These are phyloP conservation scores for Vickermania spadyakhi DNA, from an alignment of 208 protist genomes.

Conservation along the genomic window DNA sequence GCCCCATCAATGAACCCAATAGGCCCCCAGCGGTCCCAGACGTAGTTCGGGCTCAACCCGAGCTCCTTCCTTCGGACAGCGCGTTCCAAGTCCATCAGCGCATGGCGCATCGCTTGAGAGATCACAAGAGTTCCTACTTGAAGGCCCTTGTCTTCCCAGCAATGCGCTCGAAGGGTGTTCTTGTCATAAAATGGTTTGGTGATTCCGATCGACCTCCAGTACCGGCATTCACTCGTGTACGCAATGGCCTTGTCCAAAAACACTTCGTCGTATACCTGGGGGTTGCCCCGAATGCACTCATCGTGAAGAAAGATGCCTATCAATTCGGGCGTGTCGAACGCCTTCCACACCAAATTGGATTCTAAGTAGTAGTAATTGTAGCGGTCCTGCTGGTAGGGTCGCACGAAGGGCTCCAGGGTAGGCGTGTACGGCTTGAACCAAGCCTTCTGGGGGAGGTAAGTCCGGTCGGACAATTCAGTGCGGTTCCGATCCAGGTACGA, in stretches of 20 bases:
- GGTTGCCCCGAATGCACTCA: constrained; percentile 70
- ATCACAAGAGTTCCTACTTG: constrained; percentile 78
- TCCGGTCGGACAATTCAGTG: constrained; percentile 84
- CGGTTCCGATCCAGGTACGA: constrained; percentile 80
- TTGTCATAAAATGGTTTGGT: constrained; percentile 86
- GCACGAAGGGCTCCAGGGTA: constrained; percentile 21
- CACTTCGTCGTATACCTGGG: constrained; percentile 47
- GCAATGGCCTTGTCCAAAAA: constrained; percentile 74
- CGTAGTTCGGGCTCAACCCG: constrained; percentile 76
- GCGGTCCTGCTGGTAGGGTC: constrained; percentile 40
- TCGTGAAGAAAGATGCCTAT: constrained; percentile 82
- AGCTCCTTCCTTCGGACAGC: constrained; percentile 74
- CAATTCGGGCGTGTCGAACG: constrained; percentile 82
- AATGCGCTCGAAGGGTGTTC: constrained; percentile 73
- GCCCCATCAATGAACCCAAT: constrained; percentile 87
- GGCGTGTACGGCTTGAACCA: constrained; percentile 70
- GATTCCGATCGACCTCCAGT: constrained; percentile 89
- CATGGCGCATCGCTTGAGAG: constrained; percentile 84
- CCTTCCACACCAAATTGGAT: constrained; percentile 82
- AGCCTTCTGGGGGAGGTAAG: constrained; percentile 78
- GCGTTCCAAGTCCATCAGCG: constrained; percentile 84
- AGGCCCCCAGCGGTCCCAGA: constrained; percentile 87
- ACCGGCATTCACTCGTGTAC: constrained; percentile 73
- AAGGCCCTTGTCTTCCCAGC: constrained; percentile 78
- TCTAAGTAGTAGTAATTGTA: constrained; percentile 82